Conservation (phyloP, 2,329 filamentous ascomycete species). For the Talaromyces sp. region DNA sequence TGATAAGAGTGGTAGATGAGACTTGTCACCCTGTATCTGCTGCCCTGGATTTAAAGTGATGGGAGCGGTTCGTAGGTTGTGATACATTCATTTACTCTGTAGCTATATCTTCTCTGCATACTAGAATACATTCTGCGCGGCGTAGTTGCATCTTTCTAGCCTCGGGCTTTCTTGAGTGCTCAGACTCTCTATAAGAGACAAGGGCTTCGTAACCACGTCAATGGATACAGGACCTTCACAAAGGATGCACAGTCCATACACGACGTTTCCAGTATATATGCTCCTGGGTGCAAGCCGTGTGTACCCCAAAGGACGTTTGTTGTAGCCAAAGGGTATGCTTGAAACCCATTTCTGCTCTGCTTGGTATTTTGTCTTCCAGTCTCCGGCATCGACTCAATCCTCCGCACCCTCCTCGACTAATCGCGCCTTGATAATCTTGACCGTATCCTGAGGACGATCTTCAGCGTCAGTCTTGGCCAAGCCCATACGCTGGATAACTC, state of each 20-base stretch:
- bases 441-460: constrained; percentile 75
- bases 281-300: not conserved
- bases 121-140: constrained; percentile 6
- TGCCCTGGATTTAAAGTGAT: constrained; percentile 73
- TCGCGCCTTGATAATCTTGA: constrained; percentile 72
- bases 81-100: constrained; percentile 54
- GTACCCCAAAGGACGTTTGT: not conserved
- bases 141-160: not conserved
- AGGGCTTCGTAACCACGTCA: not conserved
- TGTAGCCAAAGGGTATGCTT: not conserved
- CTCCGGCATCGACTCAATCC: constrained; percentile 28
- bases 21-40: constrained; percentile 75
- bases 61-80: constrained; percentile 76
- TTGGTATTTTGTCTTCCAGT: not conserved
- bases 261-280: not conserved
- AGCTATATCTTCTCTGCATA: not conserved
- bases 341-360: not conserved
- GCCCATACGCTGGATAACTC: constrained; percentile 81
- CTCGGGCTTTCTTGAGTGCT: not conserved
- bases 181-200: not conserved
- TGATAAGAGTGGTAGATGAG: constrained; percentile 60
- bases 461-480: constrained; percentile 77
- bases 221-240: not conserved
- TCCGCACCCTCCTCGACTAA: constrained; percentile 61
- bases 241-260: not conserved